Percentiles rank a stretch among this genome's conserved stretches.
Conservation (phyloP, 768 basidiomycete species). For the Lactarius vividus region DNA sequence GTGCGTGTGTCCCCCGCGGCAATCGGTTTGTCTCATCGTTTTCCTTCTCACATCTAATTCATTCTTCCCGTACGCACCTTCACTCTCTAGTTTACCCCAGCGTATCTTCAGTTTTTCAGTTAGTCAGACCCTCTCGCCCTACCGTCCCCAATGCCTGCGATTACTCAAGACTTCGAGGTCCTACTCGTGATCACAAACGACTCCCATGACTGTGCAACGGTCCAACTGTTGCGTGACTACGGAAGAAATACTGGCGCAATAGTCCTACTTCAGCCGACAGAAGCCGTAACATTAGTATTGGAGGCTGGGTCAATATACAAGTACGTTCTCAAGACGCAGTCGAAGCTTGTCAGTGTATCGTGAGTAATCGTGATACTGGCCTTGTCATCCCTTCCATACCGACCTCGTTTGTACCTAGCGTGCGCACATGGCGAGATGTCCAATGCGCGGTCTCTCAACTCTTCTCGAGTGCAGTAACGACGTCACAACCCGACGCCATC, state of each 20-base stretch:
- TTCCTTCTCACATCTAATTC: conserved; percentile 15
- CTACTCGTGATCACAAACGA: conserved; percentile 70
- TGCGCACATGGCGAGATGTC: conserved; percentile 63
- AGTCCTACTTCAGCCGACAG: conserved; percentile 58
- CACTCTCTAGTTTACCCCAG: conserved; percentile 16
- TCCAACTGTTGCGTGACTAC: conserved; percentile 65
- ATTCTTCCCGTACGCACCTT: conserved; percentile 20
- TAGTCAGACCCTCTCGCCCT: conserved; percentile 43
- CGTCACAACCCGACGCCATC: conserved; percentile 36
- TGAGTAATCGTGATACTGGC: conserved; percentile 37
- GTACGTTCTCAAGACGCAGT: conserved; percentile 63
- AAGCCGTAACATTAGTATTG: conserved; percentile 63
- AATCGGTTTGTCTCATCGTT: conserved; percentile 16
- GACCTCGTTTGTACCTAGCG: conserved; percentile 38
- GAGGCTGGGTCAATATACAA: conserved; percentile 68
- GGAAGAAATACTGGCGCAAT: conserved; percentile 52
- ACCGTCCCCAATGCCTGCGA: conserved; percentile 51
- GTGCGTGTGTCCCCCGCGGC: conserved; percentile 26
- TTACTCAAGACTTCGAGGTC: conserved; percentile 59
- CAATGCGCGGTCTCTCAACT: conserved; percentile 60
- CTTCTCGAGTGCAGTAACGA: conserved; percentile 42
- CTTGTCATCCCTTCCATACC: neutral
- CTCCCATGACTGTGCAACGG: conserved; percentile 58
- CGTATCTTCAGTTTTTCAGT: conserved; percentile 12
- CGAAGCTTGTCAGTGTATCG: conserved; percentile 69